Conservation (phyloP, 2,329 filamentous ascomycete species). For the Periglandula ipomoeae region DNA sequence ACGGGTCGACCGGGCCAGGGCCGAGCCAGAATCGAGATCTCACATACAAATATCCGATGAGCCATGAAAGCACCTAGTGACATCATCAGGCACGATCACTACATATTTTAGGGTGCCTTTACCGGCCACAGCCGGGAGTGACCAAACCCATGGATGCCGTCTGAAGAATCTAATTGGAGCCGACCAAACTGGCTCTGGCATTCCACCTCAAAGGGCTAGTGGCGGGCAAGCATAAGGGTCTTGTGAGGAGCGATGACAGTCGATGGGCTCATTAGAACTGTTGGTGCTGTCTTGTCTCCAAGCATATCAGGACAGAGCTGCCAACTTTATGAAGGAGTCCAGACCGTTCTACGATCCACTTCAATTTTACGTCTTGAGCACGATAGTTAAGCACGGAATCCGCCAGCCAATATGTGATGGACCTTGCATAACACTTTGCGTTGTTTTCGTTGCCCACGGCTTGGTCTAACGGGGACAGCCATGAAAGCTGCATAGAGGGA, state of each 20-base stretch:
- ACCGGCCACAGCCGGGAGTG: not conserved
- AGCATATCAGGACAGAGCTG: not conserved
- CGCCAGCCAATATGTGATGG: too few relatives aligned
- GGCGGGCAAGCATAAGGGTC: too few relatives aligned
- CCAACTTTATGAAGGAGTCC: not conserved
- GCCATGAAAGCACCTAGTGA: not conserved
- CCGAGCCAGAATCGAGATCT: not conserved
- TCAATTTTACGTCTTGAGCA: not conserved
- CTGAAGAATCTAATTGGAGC: too few relatives aligned
- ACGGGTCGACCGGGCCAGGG: not conserved
- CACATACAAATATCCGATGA: slow-evolving; percentile 1
- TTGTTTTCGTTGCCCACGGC: not conserved
- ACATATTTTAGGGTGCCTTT: not conserved
- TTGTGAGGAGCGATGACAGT: too few relatives aligned
- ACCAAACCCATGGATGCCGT: too few relatives aligned
- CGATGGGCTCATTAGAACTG: not conserved
- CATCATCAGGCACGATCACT: not conserved
- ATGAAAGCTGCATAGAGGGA: not conserved
- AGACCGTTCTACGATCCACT: slow-evolving; percentile 6
- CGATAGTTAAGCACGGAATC: not conserved
- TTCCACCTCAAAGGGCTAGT: not conserved
- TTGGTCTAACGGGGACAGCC: not conserved
- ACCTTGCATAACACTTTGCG: not conserved
- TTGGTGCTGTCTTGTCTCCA: not conserved
- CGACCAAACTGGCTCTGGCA: too few relatives aligned